Evolutionary conservation across 768 basidiomycete species (phyloP), one percentile per base, ranked within the genome.

Genomic region (Russula compacta): DNA sequence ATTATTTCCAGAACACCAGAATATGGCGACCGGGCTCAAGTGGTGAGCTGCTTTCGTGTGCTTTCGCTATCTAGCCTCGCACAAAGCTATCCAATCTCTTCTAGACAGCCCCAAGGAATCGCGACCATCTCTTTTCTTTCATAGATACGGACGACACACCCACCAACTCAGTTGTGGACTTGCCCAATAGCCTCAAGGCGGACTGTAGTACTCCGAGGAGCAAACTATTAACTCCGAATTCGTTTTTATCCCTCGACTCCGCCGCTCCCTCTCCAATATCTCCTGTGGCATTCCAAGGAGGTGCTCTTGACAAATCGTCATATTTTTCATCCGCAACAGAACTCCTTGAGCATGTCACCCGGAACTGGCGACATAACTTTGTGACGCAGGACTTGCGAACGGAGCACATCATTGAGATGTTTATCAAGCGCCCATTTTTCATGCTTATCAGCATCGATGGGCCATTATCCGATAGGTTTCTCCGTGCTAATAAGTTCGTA

Each of bases 351-450:
- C 80, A 86, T 70, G 85, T 86, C 17, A 98, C 97, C 1, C 78
- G 76, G 63, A 80, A 89, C 64, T 99, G 95, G 95, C 79, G 78
- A 47, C 71, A 76, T 7, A 76, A 90, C 68, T 92, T 86, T 67
- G 92, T 98, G 35, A 95, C 94, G 0, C 72, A 76, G n/a, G 87
- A 91, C 69, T 71, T 95, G 21, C 69, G 71, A 44, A 83, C 81
- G 1, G 74, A 74, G 33, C 73, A 77, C 3, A 73, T 83, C 15
- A 76, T 98, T 39, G 80, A 81, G 61, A 73, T 78, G 52, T 98
- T 97, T 69, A 71, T 82, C 39, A 93, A 85, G 68, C 77, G 97
- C 17, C 97, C 97, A 0, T 98, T 93, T 71, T 93, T 97, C 71
- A 75, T 98, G 70, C 79, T 98, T 24, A 74, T 97, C 48, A 81